These are phyloP conservation scores for Calophaca sinica DNA, from an alignment of 306 rosid species.

Conservation along the genomic window DNA sequence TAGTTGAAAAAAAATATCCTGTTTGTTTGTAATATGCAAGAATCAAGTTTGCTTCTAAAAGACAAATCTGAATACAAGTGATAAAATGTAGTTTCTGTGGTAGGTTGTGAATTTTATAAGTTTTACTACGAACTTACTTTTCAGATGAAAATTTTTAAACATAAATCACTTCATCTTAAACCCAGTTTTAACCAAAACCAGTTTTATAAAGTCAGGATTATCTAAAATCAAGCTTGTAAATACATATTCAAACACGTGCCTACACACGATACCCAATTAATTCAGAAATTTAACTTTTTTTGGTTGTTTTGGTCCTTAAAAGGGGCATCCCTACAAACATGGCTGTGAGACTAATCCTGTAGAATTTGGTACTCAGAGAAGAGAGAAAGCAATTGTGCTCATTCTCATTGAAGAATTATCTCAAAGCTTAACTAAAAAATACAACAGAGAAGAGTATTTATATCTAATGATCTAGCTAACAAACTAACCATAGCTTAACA, in stretches of 20 bases:
- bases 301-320: neutral
- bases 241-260: neutral
- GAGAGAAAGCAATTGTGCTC: too few species aligned
- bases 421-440: too few species aligned
- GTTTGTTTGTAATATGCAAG: neutral
- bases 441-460: too few species aligned
- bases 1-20: neutral
- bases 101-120: neutral
- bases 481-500: too few species aligned
- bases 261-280: neutral
- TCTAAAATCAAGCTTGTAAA: neutral
- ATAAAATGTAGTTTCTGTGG: neutral
- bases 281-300: neutral
- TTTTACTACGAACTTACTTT: neutral
- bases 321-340: neutral
- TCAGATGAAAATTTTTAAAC: neutral
- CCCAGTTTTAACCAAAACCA: neutral
- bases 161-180: neutral
- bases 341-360: neutral
- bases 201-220: neutral
- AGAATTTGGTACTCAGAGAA: too few species aligned
- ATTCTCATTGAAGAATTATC: too few species aligned
- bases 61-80: neutral
- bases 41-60: neutral
- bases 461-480: too few species aligned